Conservation (phyloP, 1,139 yeast genomes). For the Geotrichum candidum region DNA sequence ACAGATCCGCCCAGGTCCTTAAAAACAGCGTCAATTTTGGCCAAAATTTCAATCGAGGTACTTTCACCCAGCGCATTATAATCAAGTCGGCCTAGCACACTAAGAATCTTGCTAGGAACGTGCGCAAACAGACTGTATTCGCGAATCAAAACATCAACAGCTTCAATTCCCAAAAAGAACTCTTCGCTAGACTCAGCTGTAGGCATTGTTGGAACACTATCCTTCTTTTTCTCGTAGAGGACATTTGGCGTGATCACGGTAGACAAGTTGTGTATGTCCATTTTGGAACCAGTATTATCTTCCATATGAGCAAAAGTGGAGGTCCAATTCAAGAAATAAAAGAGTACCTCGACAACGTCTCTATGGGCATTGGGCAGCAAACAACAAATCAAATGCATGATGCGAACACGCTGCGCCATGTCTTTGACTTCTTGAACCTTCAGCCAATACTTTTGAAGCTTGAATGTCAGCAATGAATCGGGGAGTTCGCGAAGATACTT, state of each 20-base stretch:
- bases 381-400: slow-evolving; percentile 67
- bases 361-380: slow-evolving; percentile 78
- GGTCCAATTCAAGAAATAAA: slow-evolving; percentile 89
- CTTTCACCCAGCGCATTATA: neutral
- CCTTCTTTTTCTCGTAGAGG: slow-evolving; percentile 40
- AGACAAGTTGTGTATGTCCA: slow-evolving; percentile 93
- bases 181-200: slow-evolving; percentile 49
- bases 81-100: slow-evolving; percentile 22
- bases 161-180: slow-evolving; percentile 75
- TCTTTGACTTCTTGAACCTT: slow-evolving; percentile 54
- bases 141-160: slow-evolving; percentile 77
- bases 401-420: slow-evolving; percentile 45
- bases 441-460: slow-evolving; percentile 75
- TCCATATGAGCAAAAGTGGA: slow-evolving; percentile 82
- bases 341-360: slow-evolving; percentile 78
- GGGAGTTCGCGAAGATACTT: slow-evolving; percentile 91
- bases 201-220: neutral
- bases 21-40: neutral
- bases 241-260: slow-evolving; percentile 95
- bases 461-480: slow-evolving; percentile 76
- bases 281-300: slow-evolving; percentile 67
- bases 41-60: neutral
- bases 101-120: slow-evolving; percentile 60
- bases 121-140: slow-evolving; percentile 74
- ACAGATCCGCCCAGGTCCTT: neutral